Percentiles rank a stretch among this genome's conserved stretches.
phyloP scores from a whole-genome alignment of 1,284 basidiomycete genomes.

The Leucoagaricus sp. region DNA sequence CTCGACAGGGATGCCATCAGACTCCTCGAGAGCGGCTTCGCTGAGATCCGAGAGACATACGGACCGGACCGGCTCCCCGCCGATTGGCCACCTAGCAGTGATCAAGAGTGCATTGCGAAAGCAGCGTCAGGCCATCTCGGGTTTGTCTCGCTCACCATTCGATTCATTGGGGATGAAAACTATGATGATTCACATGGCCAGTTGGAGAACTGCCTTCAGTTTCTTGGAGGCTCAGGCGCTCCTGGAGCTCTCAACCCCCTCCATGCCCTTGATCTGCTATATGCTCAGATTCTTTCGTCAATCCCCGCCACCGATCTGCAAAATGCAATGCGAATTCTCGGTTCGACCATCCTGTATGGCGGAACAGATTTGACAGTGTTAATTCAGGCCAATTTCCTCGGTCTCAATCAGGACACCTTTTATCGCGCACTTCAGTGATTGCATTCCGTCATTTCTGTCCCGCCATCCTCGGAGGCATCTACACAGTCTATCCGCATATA shows the following conservation, averaged over 20 bases:
- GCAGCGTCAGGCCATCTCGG: slow-evolving; percentile 1
- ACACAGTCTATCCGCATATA: background rate
- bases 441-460: slow-evolving; percentile 5
- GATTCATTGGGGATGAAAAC: background rate
- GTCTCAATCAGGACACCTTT: background rate
- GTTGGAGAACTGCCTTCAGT: background rate
- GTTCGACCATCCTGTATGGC: background rate
- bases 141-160: background rate
- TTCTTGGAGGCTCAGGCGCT: background rate
- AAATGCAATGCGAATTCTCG: background rate
- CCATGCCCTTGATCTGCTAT: background rate
- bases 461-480: background rate
- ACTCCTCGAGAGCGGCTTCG: background rate
- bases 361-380: background rate
- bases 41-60: background rate
- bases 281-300: background rate
- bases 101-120: background rate
- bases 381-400: slow-evolving; percentile 1
- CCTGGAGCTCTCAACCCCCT: background rate
- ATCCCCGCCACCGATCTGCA: background rate
- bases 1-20: background rate
- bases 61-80: background rate
- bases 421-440: background rate
- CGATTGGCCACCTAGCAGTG: background rate
- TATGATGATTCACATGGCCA: background rate